Evolutionary conservation across 2,329 filamentous ascomycete genomes (phyloP).

Genomic region (Paradendryphiella salina): DNA sequence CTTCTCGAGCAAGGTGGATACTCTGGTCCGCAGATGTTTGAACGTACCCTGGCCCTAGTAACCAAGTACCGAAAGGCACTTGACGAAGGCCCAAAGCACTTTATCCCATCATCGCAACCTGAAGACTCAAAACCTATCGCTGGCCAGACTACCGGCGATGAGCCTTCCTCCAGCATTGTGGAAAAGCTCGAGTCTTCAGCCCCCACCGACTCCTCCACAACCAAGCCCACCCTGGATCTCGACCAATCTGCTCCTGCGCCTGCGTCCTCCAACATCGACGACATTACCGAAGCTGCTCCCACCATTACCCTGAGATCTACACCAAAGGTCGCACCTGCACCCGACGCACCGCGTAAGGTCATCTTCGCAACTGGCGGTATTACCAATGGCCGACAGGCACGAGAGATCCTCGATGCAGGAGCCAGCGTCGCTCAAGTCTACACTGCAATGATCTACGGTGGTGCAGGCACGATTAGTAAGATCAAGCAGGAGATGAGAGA

Average conservation of each 20-base stretch:
- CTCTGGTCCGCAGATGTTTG: constrained; percentile 87
- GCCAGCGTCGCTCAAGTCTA: constrained; percentile 92
- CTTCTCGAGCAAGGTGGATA: constrained; percentile 82
- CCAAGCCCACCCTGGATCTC: constrained; percentile 25
- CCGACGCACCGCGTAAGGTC: constrained; percentile 62
- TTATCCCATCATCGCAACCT: constrained; percentile 12
- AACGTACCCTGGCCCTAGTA: constrained; percentile 76
- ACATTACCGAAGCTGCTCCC: constrained; percentile 37
- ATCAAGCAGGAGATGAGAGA: constrained; percentile 57
- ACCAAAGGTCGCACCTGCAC: constrained; percentile 30
- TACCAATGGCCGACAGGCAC: constrained; percentile 81
- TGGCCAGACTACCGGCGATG: constrained; percentile 16
- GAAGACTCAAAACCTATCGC: constrained; percentile 12
- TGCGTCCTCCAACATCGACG: constrained; percentile 34
- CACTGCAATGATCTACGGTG: constrained; percentile 71
- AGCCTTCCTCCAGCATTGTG: constrained; percentile 17
- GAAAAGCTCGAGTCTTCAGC: constrained; percentile 21
- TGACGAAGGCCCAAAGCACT: constrained; percentile 49
- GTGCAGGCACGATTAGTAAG: constrained; percentile 61
- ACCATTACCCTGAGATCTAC: constrained; percentile 24
- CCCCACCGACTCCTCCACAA: constrained; percentile 11
- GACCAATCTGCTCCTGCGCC: constrained; percentile 23
- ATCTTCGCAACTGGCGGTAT: constrained; percentile 95
- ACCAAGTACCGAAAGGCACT: constrained; percentile 68
- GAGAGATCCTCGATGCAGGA: constrained; percentile 81